phyloP scores from a whole-genome alignment of 2,329 filamentous ascomycete genomes.

The Ceratocystis papillata region DNA sequence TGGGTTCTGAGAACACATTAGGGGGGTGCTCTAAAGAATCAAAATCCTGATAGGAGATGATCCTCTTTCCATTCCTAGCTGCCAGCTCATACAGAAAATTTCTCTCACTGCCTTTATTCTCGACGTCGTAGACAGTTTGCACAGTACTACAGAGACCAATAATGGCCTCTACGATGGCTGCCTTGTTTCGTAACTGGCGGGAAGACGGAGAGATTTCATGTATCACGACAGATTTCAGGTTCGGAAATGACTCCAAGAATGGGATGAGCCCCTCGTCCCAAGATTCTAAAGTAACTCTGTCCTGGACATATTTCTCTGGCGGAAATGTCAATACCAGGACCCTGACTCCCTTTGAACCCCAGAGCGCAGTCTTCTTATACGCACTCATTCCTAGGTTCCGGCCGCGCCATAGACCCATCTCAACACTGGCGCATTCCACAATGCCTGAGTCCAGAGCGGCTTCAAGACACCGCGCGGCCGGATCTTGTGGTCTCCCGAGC shows the following conservation, averaged over 20 bases:
- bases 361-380: conserved; percentile 5
- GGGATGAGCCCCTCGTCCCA: conserved; percentile 21
- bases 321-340: not conserved
- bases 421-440: not conserved
- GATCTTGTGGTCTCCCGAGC: not conserved
- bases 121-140: conserved; percentile 10
- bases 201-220: conserved; percentile 19
- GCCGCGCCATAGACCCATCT: not conserved
- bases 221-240: conserved; percentile 25
- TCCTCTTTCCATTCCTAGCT: not conserved
- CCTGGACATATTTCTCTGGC: not conserved
- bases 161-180: conserved; percentile 8
- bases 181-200: not conserved
- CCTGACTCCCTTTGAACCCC: not conserved
- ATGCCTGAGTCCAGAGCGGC: not conserved
- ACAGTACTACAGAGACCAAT: not conserved
- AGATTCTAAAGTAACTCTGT: too few species aligned
- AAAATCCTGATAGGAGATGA: not conserved
- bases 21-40: not conserved
- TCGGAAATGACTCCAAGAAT: conserved; percentile 26
- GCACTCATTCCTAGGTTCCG: not conserved
- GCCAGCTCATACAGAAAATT: not conserved
- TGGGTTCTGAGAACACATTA: not conserved
- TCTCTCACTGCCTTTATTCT: not conserved
- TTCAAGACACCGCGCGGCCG: not conserved